phyloP scores from a whole-genome alignment of 2,329 filamentous ascomycete species.

The Incumbomyces lentus region DNA sequence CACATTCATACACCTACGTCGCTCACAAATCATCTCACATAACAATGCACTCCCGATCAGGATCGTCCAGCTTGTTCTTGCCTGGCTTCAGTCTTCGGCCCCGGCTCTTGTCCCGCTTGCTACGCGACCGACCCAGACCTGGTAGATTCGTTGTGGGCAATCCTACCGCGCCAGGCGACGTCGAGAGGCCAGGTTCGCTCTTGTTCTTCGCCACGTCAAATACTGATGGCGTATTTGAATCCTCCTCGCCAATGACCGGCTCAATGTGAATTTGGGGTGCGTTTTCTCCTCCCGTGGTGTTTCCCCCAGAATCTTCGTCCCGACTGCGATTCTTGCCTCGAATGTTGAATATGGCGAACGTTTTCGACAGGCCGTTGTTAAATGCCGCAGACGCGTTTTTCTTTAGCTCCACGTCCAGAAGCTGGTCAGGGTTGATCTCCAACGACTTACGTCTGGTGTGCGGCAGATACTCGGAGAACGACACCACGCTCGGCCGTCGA shows the following conservation, averaged over 20 bases:
- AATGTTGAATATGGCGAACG: constrained; percentile 3
- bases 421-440: constrained; percentile 4
- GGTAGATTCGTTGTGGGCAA: constrained; percentile 20
- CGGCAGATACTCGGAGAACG: constrained; percentile 22
- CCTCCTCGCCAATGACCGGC: not conserved
- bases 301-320: not conserved
- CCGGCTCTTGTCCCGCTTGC: constrained; percentile 27
- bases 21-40: constrained; percentile 23
- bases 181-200: not conserved
- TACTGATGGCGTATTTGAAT: no score
- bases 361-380: constrained; percentile 5
- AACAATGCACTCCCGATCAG: constrained; percentile 34
- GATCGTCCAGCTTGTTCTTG: constrained; percentile 22
- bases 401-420: constrained; percentile 3
- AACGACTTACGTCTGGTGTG: not conserved
- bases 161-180: not conserved
- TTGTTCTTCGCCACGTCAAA: not conserved
- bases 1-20: no score
- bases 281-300: constrained; percentile 20
- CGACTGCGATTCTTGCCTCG: constrained; percentile 9
- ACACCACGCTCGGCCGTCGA: constrained; percentile 23
- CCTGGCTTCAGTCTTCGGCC: constrained; percentile 16
- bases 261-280: constrained; percentile 16
- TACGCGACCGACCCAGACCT: constrained; percentile 9
- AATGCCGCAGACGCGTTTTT: not conserved